Percentiles rank a stretch among this genome's conserved stretches.
These are phyloP conservation scores for Fennellomyces sp. DNA, from an alignment of 371 early-diverging fungal species.

Conservation along the genomic window DNA sequence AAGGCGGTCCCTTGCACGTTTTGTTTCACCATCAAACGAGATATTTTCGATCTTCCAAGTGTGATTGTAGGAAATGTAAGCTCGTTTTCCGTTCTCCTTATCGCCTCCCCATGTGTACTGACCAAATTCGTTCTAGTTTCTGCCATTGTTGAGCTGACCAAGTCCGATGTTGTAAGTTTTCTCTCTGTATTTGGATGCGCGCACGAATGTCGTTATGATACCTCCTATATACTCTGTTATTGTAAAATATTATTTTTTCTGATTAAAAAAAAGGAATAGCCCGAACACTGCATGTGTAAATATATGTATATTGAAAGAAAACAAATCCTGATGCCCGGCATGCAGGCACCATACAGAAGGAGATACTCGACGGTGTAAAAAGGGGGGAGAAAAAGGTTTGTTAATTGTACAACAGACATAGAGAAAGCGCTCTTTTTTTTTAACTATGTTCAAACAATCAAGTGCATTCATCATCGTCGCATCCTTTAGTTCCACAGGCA, in stretches of 20 bases:
- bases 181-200: background rate
- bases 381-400: background rate
- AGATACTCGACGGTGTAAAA: background rate
- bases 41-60: conserved; percentile 90
- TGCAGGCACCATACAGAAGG: background rate
- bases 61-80: conserved; percentile 80
- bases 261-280: background rate
- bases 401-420: background rate
- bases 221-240: background rate
- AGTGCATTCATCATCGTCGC: background rate
- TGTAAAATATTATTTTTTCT: conserved; percentile 1
- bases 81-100: background rate
- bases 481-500: conserved; percentile 1
- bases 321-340: background rate
- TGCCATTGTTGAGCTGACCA: background rate
- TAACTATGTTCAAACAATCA: background rate
- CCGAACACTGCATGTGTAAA: too few relatives aligned
- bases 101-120: background rate
- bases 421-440: background rate
- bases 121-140: background rate
- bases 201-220: background rate
- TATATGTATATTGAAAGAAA: background rate
- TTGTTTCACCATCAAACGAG: conserved; percentile 90
- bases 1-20: conserved; percentile 81
- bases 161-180: background rate